phyloP scores from a whole-genome alignment of 805 yeast species.

The Saccharomycopsis javanensis region DNA sequence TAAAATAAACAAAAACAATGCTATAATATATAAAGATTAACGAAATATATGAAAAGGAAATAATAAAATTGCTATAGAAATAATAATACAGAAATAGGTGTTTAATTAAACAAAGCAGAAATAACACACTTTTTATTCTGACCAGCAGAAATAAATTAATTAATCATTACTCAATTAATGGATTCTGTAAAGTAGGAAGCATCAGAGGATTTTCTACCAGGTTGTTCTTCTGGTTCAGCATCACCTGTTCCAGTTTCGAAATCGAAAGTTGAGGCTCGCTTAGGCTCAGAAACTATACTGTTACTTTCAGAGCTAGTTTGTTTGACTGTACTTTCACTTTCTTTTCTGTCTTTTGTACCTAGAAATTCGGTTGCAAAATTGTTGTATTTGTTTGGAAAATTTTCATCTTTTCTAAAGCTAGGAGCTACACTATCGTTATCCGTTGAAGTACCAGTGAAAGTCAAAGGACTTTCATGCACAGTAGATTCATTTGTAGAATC shows the following conservation, averaged over 20 bases:
- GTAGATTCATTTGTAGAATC: background rate
- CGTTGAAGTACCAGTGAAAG: constrained; percentile 18
- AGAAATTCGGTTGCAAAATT: constrained; percentile 19
- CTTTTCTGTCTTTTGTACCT: constrained; percentile 12
- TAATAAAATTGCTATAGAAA: background rate
- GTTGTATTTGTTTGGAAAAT: constrained; percentile 18
- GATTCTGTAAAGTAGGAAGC: constrained; percentile 16
- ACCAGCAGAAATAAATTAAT: background rate
- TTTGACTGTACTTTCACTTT: background rate
- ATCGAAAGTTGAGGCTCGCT: constrained; percentile 16
- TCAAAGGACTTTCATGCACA: constrained; percentile 15
- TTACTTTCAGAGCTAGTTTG: background rate
- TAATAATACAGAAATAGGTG: constrained; percentile 1
- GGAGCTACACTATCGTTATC: constrained; percentile 19
- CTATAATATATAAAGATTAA: background rate
- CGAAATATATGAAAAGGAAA: background rate
- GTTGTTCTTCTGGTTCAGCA: background rate
- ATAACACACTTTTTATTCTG: background rate
- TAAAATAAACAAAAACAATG: background rate
- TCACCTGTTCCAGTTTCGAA: constrained; percentile 16
- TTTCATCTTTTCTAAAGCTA: constrained; percentile 17
- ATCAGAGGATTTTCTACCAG: constrained; percentile 12
- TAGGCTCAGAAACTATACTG: background rate
- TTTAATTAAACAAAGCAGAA: background rate
- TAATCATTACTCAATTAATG: background rate